Percentiles rank a stretch among this genome's conserved stretches.
These are phyloP conservation scores for Paecilomyces sp. DNA, from an alignment of 2,329 filamentous ascomycete genomes.

Conservation along the genomic window DNA sequence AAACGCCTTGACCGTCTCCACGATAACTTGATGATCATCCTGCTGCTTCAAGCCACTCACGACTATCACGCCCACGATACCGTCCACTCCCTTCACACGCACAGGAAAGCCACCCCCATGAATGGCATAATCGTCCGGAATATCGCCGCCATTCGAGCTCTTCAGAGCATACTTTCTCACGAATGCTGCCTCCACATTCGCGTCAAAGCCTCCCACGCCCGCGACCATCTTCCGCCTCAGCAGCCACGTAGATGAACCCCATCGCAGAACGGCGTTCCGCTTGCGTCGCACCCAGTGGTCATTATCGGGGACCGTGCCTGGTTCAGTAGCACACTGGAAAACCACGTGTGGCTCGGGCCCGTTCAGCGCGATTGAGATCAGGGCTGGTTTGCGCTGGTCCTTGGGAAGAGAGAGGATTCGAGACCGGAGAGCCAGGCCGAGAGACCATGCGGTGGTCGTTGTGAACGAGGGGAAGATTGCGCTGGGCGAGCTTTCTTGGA, in stretches of 20 bases:
- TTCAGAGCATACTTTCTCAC: conserved; percentile 58
- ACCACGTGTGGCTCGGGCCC: conserved; percentile 46
- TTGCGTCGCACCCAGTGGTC: conserved; percentile 66
- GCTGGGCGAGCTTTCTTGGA: conserved; percentile 21
- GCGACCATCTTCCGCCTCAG: conserved; percentile 57
- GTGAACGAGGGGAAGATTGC: conserved; percentile 32
- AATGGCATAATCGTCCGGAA: conserved; percentile 60
- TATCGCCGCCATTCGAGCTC: conserved; percentile 36
- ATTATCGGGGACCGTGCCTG: conserved; percentile 64
- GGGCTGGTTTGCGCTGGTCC: conserved; percentile 27
- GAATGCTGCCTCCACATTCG: conserved; percentile 58
- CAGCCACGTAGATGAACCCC: conserved; percentile 63
- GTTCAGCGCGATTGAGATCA: conserved; percentile 33
- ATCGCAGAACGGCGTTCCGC: conserved; percentile 63
- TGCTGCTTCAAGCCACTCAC: conserved; percentile 70
- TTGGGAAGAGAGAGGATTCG: conserved; percentile 28
- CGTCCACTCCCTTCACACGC: conserved; percentile 65
- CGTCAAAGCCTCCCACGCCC: conserved; percentile 4
- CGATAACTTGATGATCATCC: conserved; percentile 69
- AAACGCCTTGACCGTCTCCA: conserved; percentile 58
- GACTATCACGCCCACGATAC: conserved; percentile 66
- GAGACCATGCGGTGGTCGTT: conserved; percentile 27
- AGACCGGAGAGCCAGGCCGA: conserved; percentile 31
- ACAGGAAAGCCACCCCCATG: conserved; percentile 73
- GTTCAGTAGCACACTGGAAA: conserved; percentile 62